Conservation (phyloP, 1,284 basidiomycete genomes). For the Melampsora americana region DNA sequence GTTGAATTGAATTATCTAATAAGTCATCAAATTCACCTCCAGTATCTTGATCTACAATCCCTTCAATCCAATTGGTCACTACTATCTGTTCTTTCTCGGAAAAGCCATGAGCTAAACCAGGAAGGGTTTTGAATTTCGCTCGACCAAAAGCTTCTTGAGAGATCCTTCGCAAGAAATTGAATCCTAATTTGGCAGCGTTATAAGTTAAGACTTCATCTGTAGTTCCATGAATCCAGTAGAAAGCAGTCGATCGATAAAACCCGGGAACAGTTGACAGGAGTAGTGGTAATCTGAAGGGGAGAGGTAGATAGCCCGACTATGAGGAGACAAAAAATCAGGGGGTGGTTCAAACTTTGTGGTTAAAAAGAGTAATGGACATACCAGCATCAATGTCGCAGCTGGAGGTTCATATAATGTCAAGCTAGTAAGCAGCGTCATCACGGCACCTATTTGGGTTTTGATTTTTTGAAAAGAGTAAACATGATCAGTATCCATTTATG, state of each 20-base stretch:
- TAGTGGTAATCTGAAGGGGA: slow-evolving; percentile 19
- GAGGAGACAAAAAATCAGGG: neutral
- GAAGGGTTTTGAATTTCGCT: slow-evolving; percentile 14
- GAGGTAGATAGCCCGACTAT: slow-evolving; percentile 24
- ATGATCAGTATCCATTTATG: neutral
- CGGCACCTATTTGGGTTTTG: neutral
- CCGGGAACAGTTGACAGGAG: neutral
- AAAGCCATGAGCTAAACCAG: slow-evolving; percentile 18
- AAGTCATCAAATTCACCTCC: slow-evolving; percentile 7
- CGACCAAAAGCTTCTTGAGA: slow-evolving; percentile 5
- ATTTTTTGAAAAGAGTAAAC: neutral
- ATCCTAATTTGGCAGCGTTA: slow-evolving; percentile 7
- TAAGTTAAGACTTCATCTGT: slow-evolving; percentile 19
- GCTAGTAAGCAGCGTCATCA: slow-evolving; percentile 9
- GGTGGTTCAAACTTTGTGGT: too few species aligned
- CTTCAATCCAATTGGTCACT: slow-evolving; percentile 15
- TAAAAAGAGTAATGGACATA: neutral
- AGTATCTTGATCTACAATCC: slow-evolving; percentile 12
- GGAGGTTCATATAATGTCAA: neutral
- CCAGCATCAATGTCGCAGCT: slow-evolving; percentile 14
- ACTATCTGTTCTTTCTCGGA: slow-evolving; percentile 11
- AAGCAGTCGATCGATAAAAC: slow-evolving; percentile 11
- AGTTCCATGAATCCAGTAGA: slow-evolving; percentile 31
- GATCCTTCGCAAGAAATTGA: slow-evolving; percentile 12
- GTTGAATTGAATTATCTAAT: neutral